These are phyloP conservation scores for Paraconiothyrium brasiliense DNA, from an alignment of 2,329 filamentous ascomycete genomes.

Conservation along the genomic window DNA sequence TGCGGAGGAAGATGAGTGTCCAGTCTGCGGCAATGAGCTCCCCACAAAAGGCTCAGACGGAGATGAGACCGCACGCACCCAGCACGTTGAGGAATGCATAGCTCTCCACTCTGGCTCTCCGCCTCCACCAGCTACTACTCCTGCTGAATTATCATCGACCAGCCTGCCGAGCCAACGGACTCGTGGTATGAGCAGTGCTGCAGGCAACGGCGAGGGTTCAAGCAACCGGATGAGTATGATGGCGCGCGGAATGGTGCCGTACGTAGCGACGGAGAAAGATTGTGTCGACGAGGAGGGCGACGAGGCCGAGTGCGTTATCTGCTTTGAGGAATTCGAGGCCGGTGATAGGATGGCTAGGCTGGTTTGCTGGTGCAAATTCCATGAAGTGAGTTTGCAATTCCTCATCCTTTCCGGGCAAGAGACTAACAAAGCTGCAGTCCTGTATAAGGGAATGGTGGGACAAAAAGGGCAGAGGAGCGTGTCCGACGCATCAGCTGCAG, in stretches of 20 bases:
- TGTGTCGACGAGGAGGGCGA: conserved; percentile 64
- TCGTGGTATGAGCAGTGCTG: conserved; percentile 43
- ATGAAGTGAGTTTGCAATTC: conserved; percentile 53
- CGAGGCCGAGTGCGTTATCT: conserved; percentile 69
- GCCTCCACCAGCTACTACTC: conserved; percentile 23
- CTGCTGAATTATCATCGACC: conserved; percentile 35
- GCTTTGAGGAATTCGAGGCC: conserved; percentile 70
- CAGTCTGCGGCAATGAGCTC: conserved; percentile 77
- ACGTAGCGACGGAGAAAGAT: conserved; percentile 70
- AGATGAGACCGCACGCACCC: conserved; percentile 53
- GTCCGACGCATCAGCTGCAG: conserved; percentile 67
- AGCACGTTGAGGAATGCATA: conserved; percentile 57
- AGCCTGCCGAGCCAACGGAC: conserved; percentile 41
- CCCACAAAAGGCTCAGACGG: conserved; percentile 59
- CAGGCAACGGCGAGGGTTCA: conserved; percentile 36
- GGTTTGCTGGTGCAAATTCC: conserved; percentile 72
- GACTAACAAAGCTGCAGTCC: conserved; percentile 31
- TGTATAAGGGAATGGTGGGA: conserved; percentile 71
- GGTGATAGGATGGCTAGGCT: conserved; percentile 68
- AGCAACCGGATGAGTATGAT: conserved; percentile 38
- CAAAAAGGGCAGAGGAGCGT: conserved; percentile 63
- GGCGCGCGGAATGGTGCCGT: conserved; percentile 58
- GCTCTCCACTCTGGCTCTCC: conserved; percentile 39
- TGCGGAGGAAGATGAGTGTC: conserved; percentile 79
- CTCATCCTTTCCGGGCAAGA: background rate